A percentile compares a stretch with the other conserved stretches of the same genome.
phyloP scores from a whole-genome alignment of 768 basidiomycete species.

The Lactarius trivialis region DNA sequence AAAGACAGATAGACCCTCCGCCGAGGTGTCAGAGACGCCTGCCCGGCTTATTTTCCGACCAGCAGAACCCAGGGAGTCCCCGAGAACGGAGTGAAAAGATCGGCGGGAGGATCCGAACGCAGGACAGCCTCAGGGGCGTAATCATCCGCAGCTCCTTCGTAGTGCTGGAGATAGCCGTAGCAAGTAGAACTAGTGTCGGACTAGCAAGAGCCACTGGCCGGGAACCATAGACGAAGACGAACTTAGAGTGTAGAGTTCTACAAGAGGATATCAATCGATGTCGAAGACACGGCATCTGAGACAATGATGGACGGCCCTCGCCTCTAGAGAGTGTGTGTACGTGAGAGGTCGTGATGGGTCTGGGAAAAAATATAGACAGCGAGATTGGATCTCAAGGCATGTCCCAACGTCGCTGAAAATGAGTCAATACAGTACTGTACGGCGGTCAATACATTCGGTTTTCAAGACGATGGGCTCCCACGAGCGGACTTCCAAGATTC shows the following conservation, averaged over 20 bases:
- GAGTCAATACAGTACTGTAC: too few species aligned
- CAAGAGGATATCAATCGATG: constrained; percentile 31
- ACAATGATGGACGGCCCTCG: constrained; percentile 64
- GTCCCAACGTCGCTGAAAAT: too few species aligned
- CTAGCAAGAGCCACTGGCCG: constrained; percentile 32
- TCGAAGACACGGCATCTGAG: constrained; percentile 29
- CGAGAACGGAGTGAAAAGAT: constrained; percentile 69
- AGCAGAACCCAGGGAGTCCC: constrained; percentile 89
- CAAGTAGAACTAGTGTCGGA: constrained; percentile 63
- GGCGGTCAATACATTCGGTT: too few species aligned
- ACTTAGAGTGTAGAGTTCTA: constrained; percentile 20
- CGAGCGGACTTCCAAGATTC: too few species aligned
- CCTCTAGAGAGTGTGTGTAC: constrained; percentile 68
- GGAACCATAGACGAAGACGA: background rate
- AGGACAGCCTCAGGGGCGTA: constrained; percentile 72
- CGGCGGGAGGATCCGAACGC: constrained; percentile 64
- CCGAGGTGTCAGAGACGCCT: constrained; percentile 62
- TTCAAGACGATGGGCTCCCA: too few species aligned
- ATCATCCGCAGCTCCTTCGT: constrained; percentile 75
- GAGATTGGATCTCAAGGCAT: background rate
- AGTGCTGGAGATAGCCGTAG: constrained; percentile 79
- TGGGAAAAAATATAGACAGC: too few species aligned
- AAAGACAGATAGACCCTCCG: constrained; percentile 53
- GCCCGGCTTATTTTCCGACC: constrained; percentile 79
- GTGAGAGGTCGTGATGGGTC: background rate